Base-by-base conservation (phyloP, 169 alveolate genomes). In the Cryptosporidium sp. region DNA sequence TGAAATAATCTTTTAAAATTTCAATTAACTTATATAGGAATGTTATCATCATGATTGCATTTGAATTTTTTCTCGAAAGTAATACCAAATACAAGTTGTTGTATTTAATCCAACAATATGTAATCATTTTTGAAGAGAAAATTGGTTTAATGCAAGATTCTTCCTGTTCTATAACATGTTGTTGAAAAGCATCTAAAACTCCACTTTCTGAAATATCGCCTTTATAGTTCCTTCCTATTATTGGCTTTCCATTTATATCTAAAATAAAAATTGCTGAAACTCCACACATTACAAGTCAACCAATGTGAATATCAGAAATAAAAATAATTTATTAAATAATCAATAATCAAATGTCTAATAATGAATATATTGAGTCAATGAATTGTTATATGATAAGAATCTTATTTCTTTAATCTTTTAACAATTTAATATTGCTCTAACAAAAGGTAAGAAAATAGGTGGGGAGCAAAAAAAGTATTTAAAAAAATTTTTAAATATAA, bases 51-150 rank as follows among this genome's bases (percentile, higher is more conserved):
- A 96, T 91, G 85, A 92, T 91, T 33, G 96, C 97, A 61, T 94
- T 96, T 18, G 97, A 93, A 70, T 95, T 94, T 60, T 95, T 86
- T 29, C 91, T 92, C 56, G 96, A 70, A 84, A 93, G 86, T 61
- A 94, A 95, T 58, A 96, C 84, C 45, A 97, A 94, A 86, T 97
- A 97, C 45, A 99, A 85, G 91, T 98, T 98, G 87, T 97, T 97
- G 84, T 97, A 97, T 89, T 96, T 94, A n/a, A 98, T 95, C 99
- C 99, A 99, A 93, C 97, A 95, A 92, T 95, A 97, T 31, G 98
- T 97, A 85, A 97, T 93, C 53, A 99, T 99, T 53, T 97, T 98
- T 67, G 95, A 96, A 69, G 94, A 95, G 92, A 97, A 97, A 37
- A 98, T 97, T 18, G 99, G 99, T 85, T 94, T 96, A 61, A 96